Evolutionary conservation across 345 rosid species (phyloP), one percentile per base, ranked within the genome.

Genomic region (Eucalyptus victrix): DNA sequence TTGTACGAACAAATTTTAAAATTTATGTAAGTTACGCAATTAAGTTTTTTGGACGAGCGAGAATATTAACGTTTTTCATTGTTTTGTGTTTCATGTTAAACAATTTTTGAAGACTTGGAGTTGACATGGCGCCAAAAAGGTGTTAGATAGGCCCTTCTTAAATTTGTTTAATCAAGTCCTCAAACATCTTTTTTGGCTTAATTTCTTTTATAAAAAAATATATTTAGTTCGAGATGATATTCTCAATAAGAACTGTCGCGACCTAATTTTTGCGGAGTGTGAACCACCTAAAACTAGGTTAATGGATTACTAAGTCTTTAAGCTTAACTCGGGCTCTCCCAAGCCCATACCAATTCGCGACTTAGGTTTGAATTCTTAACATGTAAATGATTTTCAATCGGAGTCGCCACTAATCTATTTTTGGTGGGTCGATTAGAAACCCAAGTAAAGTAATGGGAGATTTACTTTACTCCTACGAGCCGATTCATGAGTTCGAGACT

Each of bases 31-130:
- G 19, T 72, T 6, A 9, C 4, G 0, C 1, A 72, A 9, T 19
- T 1, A 3, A 34, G 4, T 34, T n/a, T 15, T n/a, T 3, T 1
- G 7, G 30, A n/a, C 2, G 5, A 4, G 15, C 8, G 3, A 30
- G 30, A 62, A 28, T 58, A 26, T 9, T 58, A 28, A 28, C 4
- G 0, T 12, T 28, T 60, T 60, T 28, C 12, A 60, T 28, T 11
- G 5, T 28, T 30, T 15, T n/a, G 11, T 18, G 14, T 34, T 72
- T 72, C 12, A 12, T 8, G 2, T 37, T 10, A 3, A 72, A 42
- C 28, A 37, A 1, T 72, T 72, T 37, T 72, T 2, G 45, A 72
- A 37, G 14, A 72, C 8, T 6, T 11, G 14, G 2, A 37, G 28
- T 19, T 18, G 11, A 11, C 1, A 37, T 21, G 4, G 9, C 37